Conservation (phyloP, 2,329 filamentous ascomycete species). For the Alternaria burnsii region DNA sequence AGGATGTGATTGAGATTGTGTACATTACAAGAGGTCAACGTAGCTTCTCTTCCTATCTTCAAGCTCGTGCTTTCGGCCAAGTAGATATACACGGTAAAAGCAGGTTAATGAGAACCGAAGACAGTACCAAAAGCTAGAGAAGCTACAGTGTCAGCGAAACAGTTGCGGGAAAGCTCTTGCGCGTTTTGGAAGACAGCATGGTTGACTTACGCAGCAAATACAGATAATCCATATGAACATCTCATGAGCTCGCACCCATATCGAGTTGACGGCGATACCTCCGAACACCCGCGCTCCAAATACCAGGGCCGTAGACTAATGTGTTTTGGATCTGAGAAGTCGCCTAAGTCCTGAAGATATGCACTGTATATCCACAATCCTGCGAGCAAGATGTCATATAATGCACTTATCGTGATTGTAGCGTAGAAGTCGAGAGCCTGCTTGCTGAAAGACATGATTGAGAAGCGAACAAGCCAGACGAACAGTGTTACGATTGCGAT, state of each 20-base stretch:
- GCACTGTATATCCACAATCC: constrained; percentile 27
- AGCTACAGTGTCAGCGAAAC: not conserved
- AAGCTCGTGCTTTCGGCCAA: constrained; percentile 17
- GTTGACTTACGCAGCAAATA: constrained; percentile 24
- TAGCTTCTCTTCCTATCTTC: not conserved
- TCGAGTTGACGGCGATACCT: constrained; percentile 3
- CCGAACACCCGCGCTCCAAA: constrained; percentile 21
- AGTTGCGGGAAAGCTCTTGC: not conserved
- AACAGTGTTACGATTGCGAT: constrained; percentile 21
- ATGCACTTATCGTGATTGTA: constrained; percentile 15
- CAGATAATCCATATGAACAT: constrained; percentile 16
- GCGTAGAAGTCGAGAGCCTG: constrained; percentile 17
- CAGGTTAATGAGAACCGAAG: constrained; percentile 21
- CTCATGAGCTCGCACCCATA: constrained; percentile 15
- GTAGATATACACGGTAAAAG: constrained; percentile 24
- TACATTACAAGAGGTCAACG: not conserved
- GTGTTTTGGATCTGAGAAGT: constrained; percentile 25
- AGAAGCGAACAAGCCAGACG: constrained; percentile 22
- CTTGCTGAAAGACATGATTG: constrained; percentile 13
- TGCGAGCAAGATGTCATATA: constrained; percentile 28
- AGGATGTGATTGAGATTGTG: not conserved
- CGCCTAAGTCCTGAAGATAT: constrained; percentile 18
- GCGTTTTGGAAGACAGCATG: too few species aligned
- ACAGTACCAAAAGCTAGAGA: constrained; percentile 20
- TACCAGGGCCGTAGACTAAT: constrained; percentile 30